phyloP scores from a whole-genome alignment of 176 grass and related monocot genomes.

The Saccharum officinarum region DNA sequence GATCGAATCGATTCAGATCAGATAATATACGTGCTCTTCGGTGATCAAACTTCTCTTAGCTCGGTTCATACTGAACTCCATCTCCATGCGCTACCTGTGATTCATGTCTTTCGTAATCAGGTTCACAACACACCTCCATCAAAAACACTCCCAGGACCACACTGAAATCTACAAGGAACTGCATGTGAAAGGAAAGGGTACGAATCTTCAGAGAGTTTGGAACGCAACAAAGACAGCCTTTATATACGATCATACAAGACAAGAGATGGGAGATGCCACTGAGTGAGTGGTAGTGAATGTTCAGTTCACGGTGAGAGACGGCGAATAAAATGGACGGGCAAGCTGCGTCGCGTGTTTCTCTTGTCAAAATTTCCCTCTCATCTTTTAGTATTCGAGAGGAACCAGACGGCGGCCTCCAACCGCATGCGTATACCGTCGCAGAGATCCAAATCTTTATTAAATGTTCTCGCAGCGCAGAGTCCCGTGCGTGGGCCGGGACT shows the following conservation, averaged over 20 bases:
- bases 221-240: not conserved
- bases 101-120: too few species aligned
- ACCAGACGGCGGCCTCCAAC: not conserved
- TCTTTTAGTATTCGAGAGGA: not conserved
- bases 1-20: not conserved
- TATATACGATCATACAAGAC: too few species aligned
- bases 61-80: not conserved
- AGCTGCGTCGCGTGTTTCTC: not conserved
- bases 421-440: conserved; percentile 14
- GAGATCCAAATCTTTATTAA: conserved; percentile 7
- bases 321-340: not conserved
- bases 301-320: not conserved
- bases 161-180: too few species aligned
- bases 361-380: not conserved
- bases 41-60: not conserved
- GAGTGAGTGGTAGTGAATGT: not conserved
- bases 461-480: not conserved
- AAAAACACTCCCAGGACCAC: too few species aligned
- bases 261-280: too few species aligned
- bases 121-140: not conserved
- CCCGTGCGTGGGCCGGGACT: not conserved
- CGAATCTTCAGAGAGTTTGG: not conserved
- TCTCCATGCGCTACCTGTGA: not conserved
- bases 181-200: not conserved
- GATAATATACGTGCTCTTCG: not conserved